Evolutionary conservation across 2,329 filamentous ascomycete species (phyloP).

Genomic region (Alternaria viburni): DNA sequence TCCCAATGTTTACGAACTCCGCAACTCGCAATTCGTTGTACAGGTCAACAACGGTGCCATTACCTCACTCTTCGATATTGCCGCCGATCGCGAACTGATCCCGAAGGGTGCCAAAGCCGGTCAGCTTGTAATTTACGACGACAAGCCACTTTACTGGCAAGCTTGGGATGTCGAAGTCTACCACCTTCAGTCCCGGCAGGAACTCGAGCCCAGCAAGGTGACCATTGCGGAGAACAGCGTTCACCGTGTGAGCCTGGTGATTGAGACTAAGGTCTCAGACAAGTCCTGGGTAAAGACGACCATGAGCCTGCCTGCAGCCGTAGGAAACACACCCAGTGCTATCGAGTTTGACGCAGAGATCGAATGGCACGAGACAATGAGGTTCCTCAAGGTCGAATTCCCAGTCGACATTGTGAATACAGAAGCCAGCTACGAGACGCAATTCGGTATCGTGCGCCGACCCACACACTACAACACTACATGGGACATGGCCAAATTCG

Average conservation of each 20-base stretch:
- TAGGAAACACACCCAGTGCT: conserved; percentile 69
- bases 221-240: conserved; percentile 73
- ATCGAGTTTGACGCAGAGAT: conserved; percentile 84
- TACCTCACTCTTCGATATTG: conserved; percentile 80
- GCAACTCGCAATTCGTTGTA: conserved; percentile 78
- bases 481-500: conserved; percentile 98
- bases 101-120: conserved; percentile 77
- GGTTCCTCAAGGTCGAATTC: conserved; percentile 98
- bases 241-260: conserved; percentile 80
- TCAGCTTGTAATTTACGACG: conserved; percentile 92
- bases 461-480: conserved; percentile 98
- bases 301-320: conserved; percentile 75
- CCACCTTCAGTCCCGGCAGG: conserved; percentile 84
- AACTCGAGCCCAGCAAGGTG: conserved; percentile 72
- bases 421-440: conserved; percentile 93
- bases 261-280: conserved; percentile 85
- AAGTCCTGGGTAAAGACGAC: conserved; percentile 86
- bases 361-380: conserved; percentile 97
- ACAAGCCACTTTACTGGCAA: conserved; percentile 97
- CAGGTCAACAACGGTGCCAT: conserved; percentile 78
- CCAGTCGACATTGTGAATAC: conserved; percentile 90
- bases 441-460: conserved; percentile 85
- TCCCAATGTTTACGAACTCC: conserved; percentile 74
- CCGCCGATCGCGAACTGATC: conserved; percentile 77
- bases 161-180: conserved; percentile 98